phyloP scores from a whole-genome alignment of 108 stramenopile genomes.

The Mediolabrus comicus region DNA sequence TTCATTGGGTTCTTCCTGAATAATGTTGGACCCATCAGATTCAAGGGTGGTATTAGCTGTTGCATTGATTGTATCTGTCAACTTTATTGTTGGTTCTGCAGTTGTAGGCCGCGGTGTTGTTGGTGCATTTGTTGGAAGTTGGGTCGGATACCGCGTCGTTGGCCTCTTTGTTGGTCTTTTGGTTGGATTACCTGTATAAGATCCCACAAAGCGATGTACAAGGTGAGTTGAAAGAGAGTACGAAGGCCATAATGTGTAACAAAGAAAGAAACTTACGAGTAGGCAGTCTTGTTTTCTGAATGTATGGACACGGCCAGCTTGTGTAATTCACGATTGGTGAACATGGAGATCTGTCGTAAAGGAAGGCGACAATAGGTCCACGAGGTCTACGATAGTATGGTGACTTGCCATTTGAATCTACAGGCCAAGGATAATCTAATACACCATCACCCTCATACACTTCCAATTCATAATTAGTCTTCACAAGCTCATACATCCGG shows the following conservation, averaged over 20 bases:
- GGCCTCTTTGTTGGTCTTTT: too few relatives aligned
- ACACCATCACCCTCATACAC: constrained; percentile 26
- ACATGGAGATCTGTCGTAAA: constrained; percentile 11
- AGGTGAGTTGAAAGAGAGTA: too few relatives aligned
- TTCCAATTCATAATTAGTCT: constrained; percentile 12
- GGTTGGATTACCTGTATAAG: too few relatives aligned
- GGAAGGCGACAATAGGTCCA: constrained; percentile 18
- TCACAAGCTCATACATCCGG: constrained; percentile 11
- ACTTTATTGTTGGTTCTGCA: too few relatives aligned
- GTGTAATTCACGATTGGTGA: constrained; percentile 16
- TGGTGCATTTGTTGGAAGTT: too few relatives aligned
- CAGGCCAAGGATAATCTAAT: constrained; percentile 15
- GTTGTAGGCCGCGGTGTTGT: too few relatives aligned
- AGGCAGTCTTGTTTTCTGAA: background rate
- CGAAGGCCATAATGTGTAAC: background rate
- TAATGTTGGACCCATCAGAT: too few relatives aligned
- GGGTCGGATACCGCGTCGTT: too few relatives aligned
- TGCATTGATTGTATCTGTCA: too few relatives aligned
- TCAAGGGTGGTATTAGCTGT: too few relatives aligned
- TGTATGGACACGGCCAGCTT: constrained; percentile 33
- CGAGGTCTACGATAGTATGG: constrained; percentile 22
- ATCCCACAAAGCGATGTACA: too few relatives aligned
- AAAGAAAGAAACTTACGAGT: background rate
- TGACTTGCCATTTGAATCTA: constrained; percentile 2
- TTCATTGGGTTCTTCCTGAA: too few relatives aligned